These are phyloP conservation scores for Aegilops bicornis DNA, from an alignment of 176 grass and related monocot species.

Conservation along the genomic window DNA sequence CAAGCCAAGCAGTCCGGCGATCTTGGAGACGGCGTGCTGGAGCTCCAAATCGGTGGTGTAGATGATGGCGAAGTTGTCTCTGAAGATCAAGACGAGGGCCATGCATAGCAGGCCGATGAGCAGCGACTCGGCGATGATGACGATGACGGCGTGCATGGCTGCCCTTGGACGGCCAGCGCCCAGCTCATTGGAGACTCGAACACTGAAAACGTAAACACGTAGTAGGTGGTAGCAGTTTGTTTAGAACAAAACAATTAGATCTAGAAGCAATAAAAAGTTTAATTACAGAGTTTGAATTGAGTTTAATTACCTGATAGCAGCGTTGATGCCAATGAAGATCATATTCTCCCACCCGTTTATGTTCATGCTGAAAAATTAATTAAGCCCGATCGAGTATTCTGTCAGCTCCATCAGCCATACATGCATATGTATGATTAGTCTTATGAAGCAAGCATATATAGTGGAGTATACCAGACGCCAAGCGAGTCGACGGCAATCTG, in stretches of 20 bases:
- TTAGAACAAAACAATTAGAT: no score
- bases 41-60: slow-evolving; percentile 35
- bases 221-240: no score
- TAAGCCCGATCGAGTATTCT: neutral
- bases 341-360: slow-evolving; percentile 49
- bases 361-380: slow-evolving; percentile 41
- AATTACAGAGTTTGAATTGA: no score
- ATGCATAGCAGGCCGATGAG: slow-evolving; percentile 45
- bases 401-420: neutral
- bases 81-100: slow-evolving; percentile 16
- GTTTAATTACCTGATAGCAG: slow-evolving; percentile 24
- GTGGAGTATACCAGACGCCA: slow-evolving; percentile 38
- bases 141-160: slow-evolving; percentile 32
- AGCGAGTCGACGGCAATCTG: slow-evolving; percentile 50
- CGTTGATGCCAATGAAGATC: slow-evolving; percentile 62
- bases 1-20: slow-evolving; percentile 28
- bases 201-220: neutral
- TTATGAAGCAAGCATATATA: no score
- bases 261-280: no score
- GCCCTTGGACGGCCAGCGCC: slow-evolving; percentile 40
- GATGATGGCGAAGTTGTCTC: slow-evolving; percentile 39
- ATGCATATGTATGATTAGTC: no score
- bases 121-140: slow-evolving; percentile 39
- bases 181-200: slow-evolving; percentile 55
- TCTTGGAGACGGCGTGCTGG: slow-evolving; percentile 24